Evolutionary conservation across 2,329 filamentous ascomycete species (phyloP).

Genomic region (Blastomyces gilchristii): DNA sequence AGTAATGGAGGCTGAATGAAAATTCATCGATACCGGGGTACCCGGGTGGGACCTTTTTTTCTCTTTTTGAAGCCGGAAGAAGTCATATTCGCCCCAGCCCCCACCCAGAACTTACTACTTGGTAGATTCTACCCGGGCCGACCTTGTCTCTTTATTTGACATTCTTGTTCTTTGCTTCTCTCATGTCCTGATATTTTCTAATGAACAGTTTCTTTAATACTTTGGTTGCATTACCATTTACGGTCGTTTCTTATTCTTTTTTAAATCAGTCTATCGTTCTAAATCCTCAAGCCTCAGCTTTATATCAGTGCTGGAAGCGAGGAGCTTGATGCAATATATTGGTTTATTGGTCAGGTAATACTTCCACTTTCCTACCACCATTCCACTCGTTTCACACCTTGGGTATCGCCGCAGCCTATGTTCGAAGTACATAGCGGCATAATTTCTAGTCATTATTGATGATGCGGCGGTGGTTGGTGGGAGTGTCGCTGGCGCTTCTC

Average conservation of each 20-base stretch:
- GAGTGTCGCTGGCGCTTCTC: conserved; percentile 23
- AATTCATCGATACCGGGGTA: not conserved
- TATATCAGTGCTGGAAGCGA: not conserved
- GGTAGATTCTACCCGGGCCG: conserved; percentile 1
- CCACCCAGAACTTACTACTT: not conserved
- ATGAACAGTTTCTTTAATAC: not conserved
- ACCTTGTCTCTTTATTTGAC: not conserved
- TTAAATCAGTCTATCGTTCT: not conserved
- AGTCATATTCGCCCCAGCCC: not conserved
- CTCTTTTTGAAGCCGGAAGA: not conserved
- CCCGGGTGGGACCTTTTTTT: not conserved
- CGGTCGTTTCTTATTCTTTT: not conserved
- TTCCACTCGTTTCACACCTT: not conserved
- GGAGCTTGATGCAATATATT: not conserved
- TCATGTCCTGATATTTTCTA: not conserved
- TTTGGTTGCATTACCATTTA: not conserved
- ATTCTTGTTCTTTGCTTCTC: not conserved
- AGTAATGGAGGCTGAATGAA: conserved; percentile 1
- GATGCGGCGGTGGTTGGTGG: conserved; percentile 26
- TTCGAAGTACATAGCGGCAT: not conserved
- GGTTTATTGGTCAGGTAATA: not conserved
- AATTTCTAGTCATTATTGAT: conserved; percentile 8
- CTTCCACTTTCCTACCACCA: not conserved
- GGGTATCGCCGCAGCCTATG: not conserved
- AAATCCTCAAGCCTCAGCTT: not conserved